These are phyloP conservation scores for Xylaria sp. DNA, from an alignment of 2,329 filamentous ascomycete genomes.

Conservation along the genomic window DNA sequence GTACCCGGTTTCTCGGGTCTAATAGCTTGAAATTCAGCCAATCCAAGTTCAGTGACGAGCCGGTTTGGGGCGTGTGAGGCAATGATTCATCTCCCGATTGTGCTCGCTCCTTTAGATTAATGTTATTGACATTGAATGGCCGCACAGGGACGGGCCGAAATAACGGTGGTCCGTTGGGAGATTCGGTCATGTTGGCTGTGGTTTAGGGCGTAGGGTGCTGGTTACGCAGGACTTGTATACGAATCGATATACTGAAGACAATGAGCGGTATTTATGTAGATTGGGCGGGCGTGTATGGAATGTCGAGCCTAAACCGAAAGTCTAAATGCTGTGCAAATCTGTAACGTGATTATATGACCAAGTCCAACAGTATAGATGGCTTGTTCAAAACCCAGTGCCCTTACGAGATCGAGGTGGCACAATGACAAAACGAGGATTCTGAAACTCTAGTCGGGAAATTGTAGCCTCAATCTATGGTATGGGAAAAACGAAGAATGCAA, in stretches of 20 bases:
- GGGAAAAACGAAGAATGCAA: neutral
- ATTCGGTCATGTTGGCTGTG: conserved; percentile 41
- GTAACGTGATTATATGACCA: no score
- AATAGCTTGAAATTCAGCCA: conserved; percentile 52
- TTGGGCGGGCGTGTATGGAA: neutral
- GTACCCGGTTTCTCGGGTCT: conserved; percentile 40
- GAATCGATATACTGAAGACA: neutral
- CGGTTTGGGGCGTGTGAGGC: conserved; percentile 57
- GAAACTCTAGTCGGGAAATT: neutral
- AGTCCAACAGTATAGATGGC: neutral
- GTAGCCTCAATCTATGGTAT: conserved; percentile 15
- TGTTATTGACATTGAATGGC: conserved; percentile 72
- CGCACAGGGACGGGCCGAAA: conserved; percentile 78
- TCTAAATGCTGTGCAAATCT: no score
- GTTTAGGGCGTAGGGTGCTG: neutral
- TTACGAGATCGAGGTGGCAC: neutral
- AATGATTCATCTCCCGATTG: conserved; percentile 55
- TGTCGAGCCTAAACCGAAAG: neutral
- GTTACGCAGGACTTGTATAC: neutral
- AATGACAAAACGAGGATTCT: neutral
- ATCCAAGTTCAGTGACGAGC: conserved; percentile 56
- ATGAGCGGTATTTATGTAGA: neutral
- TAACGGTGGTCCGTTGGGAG: conserved; percentile 62
- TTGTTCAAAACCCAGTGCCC: neutral
- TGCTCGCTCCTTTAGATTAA: conserved; percentile 61